Evolutionary conservation across 768 basidiomycete genomes (phyloP).

Genomic region (Kwoniella newhampshirensis): DNA sequence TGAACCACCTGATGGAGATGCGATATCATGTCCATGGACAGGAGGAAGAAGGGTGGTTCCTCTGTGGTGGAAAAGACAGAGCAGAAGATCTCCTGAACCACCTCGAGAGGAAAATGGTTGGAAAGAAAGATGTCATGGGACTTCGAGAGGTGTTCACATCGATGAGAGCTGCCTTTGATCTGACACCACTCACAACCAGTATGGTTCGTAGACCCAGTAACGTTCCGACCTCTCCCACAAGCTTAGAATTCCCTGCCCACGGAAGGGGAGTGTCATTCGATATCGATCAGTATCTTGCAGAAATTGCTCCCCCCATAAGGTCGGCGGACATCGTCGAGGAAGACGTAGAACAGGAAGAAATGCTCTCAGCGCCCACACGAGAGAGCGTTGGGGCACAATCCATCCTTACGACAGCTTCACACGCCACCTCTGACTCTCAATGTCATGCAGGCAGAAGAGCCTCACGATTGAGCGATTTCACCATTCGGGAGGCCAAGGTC

Average conservation of each 20-base stretch:
- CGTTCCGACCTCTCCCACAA: too few relatives aligned
- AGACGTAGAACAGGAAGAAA: too few relatives aligned
- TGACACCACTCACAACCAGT: slow-evolving; percentile 1
- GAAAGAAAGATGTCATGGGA: slow-evolving; percentile 33
- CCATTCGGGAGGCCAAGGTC: slow-evolving; percentile 21
- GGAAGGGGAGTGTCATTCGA: slow-evolving; percentile 15
- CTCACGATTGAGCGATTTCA: slow-evolving; percentile 15
- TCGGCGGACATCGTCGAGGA: neutral
- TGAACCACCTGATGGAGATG: slow-evolving; percentile 25
- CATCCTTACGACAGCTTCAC: slow-evolving; percentile 8
- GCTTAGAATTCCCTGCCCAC: too few relatives aligned
- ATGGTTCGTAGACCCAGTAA: too few relatives aligned
- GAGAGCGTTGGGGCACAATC: slow-evolving; percentile 8
- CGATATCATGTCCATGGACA: slow-evolving; percentile 17
- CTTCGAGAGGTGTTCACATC: slow-evolving; percentile 22
- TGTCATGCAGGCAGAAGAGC: neutral
- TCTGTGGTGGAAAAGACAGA: slow-evolving; percentile 23
- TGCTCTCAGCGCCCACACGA: neutral
- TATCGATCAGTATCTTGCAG: slow-evolving; percentile 27
- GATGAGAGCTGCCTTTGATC: slow-evolving; percentile 20
- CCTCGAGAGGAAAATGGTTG: slow-evolving; percentile 25
- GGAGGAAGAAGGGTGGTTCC: slow-evolving; percentile 27
- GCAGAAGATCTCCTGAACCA: slow-evolving; percentile 12
- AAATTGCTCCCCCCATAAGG: slow-evolving; percentile 10
- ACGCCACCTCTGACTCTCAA: slow-evolving; percentile 10